Evolutionary conservation across 2,329 filamentous ascomycete genomes (phyloP).

Genomic region (Epichloe glyceriae): DNA sequence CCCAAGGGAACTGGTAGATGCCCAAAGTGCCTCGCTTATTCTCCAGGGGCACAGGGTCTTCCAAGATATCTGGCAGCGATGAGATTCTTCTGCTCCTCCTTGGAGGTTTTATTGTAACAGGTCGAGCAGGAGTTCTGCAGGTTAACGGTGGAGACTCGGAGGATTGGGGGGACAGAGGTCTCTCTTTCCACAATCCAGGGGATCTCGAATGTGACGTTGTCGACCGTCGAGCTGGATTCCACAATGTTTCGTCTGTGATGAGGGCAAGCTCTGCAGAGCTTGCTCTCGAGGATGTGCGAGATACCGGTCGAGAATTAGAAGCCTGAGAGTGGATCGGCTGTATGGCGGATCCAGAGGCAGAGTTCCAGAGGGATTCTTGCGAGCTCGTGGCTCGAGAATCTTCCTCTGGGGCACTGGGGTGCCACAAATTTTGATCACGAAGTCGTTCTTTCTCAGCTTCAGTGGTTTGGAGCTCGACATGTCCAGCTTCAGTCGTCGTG

Average conservation of each 20-base stretch:
- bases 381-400: neutral
- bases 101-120: slow-evolving; percentile 38
- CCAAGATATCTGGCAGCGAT: slow-evolving; percentile 48
- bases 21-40: slow-evolving; percentile 47
- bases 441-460: neutral
- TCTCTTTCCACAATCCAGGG: neutral
- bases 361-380: neutral
- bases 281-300: neutral
- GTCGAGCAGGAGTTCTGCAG: slow-evolving; percentile 23
- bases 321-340: neutral
- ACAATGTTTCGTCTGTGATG: neutral
- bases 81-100: slow-evolving; percentile 44
- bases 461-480: neutral
- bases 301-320: neutral
- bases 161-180: neutral
- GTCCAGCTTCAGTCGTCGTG: neutral
- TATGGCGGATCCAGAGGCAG: neutral
- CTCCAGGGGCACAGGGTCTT: slow-evolving; percentile 45
- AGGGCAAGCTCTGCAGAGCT: neutral
- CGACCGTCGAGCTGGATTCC: neutral
- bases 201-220: neutral
- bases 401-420: neutral
- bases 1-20: slow-evolving; percentile 55
- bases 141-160: neutral
- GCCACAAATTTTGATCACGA: neutral